Evolutionary conservation across 495 filamentous ascomycete species (phyloP), one percentile per base, ranked within the genome.

Genomic region (Xylaria telfairii): DNA sequence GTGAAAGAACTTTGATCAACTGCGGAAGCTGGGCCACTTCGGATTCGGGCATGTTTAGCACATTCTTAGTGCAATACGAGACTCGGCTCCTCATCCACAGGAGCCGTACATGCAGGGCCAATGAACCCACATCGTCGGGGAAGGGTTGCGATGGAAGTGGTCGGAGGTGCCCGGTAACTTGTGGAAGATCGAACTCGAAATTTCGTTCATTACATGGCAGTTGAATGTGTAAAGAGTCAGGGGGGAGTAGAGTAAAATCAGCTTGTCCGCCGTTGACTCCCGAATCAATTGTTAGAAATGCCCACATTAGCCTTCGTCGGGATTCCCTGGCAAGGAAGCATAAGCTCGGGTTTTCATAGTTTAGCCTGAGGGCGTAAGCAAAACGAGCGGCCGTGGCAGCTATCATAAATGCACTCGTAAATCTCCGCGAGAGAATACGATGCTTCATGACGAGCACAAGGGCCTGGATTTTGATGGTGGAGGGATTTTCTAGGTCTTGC

Each of bases 151-250:
- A 77, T 0, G 72, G 75, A 1, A 82, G 79, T 0, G 79, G 77
- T 19, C 77, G 74, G 8, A 85, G 79, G 44, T 79, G 76, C 64
- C 85, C 84, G 7, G 84, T 86, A 3, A 77, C 73, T 69, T 84
- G 82, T 0, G 84, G 83, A 9, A 86, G 78, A 73, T 86, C 84
- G 67, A 85, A 83, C 70, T 86, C 84, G 42, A 87, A 87, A 70
- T 85, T 84, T 9, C 83, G 82, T 72, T 87, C 84, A 73, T 84
- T 87, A 71, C 84, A 86, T 0, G 84, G 84, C 1, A 87, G 74
- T 34, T 84, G 81, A 56, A 87, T 76, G 54, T 81, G 81, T 61
- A 87, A 81, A 4, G 83, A 78, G 39, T 78, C 75, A 51, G 82
- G 80, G 3, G 78, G 69, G 79, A 84, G 84, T 12, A 87, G 71